These are phyloP conservation scores for Salvia splendens DNA, from an alignment of 257 asterid genomes.

Conservation along the genomic window DNA sequence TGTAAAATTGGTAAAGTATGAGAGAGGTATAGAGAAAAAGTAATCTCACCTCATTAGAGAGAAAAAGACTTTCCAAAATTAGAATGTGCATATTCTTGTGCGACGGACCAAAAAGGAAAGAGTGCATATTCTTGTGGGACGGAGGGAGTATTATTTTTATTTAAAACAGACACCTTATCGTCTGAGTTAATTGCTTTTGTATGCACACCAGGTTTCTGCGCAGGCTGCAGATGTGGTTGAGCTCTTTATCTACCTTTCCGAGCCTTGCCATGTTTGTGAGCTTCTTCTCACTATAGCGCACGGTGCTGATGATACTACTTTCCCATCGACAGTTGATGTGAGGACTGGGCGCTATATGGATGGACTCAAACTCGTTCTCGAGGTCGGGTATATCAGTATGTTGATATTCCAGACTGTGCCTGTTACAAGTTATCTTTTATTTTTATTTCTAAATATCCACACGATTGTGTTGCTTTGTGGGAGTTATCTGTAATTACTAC, in stretches of 20 bases:
- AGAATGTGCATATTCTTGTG: too few relatives aligned
- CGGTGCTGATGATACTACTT: conserved; percentile 96
- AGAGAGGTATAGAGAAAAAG: too few relatives aligned
- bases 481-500: not conserved
- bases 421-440: conserved; percentile 19
- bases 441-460: not conserved
- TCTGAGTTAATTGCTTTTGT: conserved; percentile 29
- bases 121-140: too few relatives aligned
- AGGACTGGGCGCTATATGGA: conserved; percentile 87
- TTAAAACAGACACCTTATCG: conserved; percentile 20
- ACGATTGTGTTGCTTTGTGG: not conserved
- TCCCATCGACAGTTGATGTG: conserved; percentile 92
- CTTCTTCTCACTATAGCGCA: conserved; percentile 91
- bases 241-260: conserved; percentile 87
- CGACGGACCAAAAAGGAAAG: too few relatives aligned
- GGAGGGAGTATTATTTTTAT: not conserved
- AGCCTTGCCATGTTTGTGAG: conserved; percentile 94
- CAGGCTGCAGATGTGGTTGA: conserved; percentile 97
- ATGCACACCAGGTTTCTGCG: conserved; percentile 64
- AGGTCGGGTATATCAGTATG: conserved; percentile 67
- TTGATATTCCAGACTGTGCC: conserved; percentile 37
- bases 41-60: too few relatives aligned
- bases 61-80: too few relatives aligned
- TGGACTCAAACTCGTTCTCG: conserved; percentile 87
- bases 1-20: too few relatives aligned